Percentiles rank a stretch among this genome's conserved stretches.
These are phyloP conservation scores for Diplocarpon mali DNA, from an alignment of 2,329 filamentous ascomycete species.

Conservation along the genomic window DNA sequence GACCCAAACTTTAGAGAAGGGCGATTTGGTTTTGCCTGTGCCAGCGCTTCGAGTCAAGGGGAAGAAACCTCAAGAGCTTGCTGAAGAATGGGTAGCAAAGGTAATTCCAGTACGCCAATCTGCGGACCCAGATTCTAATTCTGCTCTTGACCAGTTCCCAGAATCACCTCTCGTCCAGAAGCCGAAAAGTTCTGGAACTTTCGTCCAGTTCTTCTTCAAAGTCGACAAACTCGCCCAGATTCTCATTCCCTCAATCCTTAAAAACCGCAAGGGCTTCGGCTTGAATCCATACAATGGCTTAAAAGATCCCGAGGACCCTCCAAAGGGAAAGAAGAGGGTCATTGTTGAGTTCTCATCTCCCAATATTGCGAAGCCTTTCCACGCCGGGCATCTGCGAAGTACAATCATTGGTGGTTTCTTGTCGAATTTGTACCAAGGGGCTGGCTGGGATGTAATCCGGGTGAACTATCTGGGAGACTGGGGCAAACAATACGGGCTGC, in stretches of 20 bases:
- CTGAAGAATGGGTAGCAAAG: constrained; percentile 49
- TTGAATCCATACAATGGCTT: constrained; percentile 49
- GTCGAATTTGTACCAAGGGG: constrained; percentile 54
- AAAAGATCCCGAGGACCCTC: constrained; percentile 49
- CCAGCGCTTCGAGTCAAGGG: constrained; percentile 72
- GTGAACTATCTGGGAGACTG: constrained; percentile 74
- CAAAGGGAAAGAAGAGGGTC: constrained; percentile 36
- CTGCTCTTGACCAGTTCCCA: constrained; percentile 44
- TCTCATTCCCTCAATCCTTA: constrained; percentile 59
- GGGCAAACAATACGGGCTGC: constrained; percentile 60
- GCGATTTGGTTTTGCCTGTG: constrained; percentile 67
- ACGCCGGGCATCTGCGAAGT: constrained; percentile 62
- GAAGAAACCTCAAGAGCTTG: constrained; percentile 52
- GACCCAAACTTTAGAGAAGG: constrained; percentile 71
- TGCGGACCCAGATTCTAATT: constrained; percentile 5
- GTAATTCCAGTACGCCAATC: constrained; percentile 28
- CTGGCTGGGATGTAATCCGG: constrained; percentile 59
- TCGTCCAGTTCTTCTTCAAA: constrained; percentile 74
- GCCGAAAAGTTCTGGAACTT: constrained; percentile 55
- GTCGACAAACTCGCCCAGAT: constrained; percentile 51
- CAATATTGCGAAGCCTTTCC: constrained; percentile 78
- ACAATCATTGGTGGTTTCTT: constrained; percentile 69
- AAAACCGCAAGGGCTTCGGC: constrained; percentile 50
- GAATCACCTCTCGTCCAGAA: constrained; percentile 60
- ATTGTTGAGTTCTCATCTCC: constrained; percentile 78